These are phyloP conservation scores for Wickerhamiella parazyma DNA, from an alignment of 805 yeast species.

Conservation along the genomic window DNA sequence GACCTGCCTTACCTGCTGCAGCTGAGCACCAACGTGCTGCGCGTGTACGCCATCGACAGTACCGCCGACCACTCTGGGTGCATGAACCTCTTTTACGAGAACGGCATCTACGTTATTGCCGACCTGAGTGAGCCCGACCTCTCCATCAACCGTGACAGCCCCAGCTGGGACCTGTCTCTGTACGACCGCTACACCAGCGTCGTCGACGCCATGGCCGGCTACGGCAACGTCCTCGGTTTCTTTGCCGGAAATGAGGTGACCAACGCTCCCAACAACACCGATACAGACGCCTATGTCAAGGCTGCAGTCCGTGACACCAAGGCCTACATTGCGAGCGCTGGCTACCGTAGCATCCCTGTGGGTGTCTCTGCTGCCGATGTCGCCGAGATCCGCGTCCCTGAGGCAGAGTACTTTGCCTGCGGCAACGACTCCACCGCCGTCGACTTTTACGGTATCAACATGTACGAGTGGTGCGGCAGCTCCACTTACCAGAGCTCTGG, in stretches of 20 bases:
- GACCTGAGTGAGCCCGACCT: slow-evolving; percentile 77
- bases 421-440: slow-evolving; percentile 44
- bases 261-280: slow-evolving; percentile 66
- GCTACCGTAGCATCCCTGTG: slow-evolving; percentile 72
- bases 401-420: slow-evolving; percentile 80
- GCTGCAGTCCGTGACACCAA: slow-evolving; percentile 90
- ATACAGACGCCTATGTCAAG: slow-evolving; percentile 87
- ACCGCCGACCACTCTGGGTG: slow-evolving; percentile 58
- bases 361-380: slow-evolving; percentile 93
- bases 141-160: slow-evolving; percentile 65
- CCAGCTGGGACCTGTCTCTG: slow-evolving; percentile 62
- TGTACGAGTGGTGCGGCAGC: slow-evolving; percentile 79
- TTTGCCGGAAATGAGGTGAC: slow-evolving; percentile 97
- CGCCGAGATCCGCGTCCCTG: slow-evolving; percentile 55
- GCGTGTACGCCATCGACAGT: slow-evolving; percentile 80
- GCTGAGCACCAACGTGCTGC: slow-evolving; percentile 59
- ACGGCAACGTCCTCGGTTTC: slow-evolving; percentile 77
- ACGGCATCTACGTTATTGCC: slow-evolving; percentile 83
- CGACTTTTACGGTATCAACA: slow-evolving; percentile 74
- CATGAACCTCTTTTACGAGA: slow-evolving; percentile 59
- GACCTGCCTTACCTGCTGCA: slow-evolving; percentile 66
- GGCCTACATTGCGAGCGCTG: slow-evolving; percentile 49
- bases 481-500: slow-evolving; percentile 51
- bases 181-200: slow-evolving; percentile 69
- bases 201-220: slow-evolving; percentile 61